Evolutionary conservation across 345 rosid species (phyloP).

Genomic region (Linum lewisii): DNA sequence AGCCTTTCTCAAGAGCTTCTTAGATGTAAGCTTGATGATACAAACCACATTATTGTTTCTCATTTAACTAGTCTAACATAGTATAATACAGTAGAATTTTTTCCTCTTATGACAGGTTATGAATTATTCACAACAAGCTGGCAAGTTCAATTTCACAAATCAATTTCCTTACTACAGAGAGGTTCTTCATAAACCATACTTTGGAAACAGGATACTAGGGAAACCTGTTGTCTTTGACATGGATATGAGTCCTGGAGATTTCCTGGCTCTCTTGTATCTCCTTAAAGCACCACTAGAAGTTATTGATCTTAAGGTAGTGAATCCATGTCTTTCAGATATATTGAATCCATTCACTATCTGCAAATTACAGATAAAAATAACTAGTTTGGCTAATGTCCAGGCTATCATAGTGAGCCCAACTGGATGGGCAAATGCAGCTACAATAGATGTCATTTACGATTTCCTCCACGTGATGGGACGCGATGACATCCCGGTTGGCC

Average conservation of each 20-base stretch:
- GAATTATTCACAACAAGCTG: constrained; percentile 46
- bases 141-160: constrained; percentile 59
- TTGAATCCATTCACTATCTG: neutral
- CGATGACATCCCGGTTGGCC: constrained; percentile 9
- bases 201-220: constrained; percentile 39
- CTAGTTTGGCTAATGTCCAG: neutral
- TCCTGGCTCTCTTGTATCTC: constrained; percentile 68
- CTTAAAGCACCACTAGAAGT: constrained; percentile 67
- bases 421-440: constrained; percentile 11
- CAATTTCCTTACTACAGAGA: constrained; percentile 67
- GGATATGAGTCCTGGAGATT: constrained; percentile 98
- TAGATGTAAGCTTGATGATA: constrained; percentile 8
- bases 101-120: no score
- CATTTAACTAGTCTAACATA: neutral
- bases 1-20: constrained; percentile 1
- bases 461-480: constrained; percentile 10
- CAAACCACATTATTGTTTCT: neutral
- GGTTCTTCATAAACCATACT: constrained; percentile 47
- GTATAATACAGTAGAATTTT: neutral
- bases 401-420: constrained; percentile 4
- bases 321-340: no score
- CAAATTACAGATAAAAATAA: neutral
- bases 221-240: constrained; percentile 79
- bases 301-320: constrained; percentile 77
- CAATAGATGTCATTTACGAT: constrained; percentile 6